Conservation (phyloP, 192 early-diverging fungal species). For the Dispira simplex region DNA sequence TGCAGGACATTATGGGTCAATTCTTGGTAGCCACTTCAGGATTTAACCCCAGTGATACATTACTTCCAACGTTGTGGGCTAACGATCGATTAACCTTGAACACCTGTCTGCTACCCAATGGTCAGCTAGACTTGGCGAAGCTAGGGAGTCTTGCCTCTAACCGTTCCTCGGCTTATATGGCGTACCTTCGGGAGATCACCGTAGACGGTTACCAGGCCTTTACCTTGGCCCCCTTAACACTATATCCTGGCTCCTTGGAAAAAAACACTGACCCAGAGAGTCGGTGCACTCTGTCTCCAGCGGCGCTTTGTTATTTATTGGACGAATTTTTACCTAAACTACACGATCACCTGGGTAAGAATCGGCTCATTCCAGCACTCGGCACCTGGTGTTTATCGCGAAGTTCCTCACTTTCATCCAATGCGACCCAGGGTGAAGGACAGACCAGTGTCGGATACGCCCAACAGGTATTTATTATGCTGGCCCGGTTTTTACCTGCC, state of each 20-base stretch:
- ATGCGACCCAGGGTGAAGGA: not conserved
- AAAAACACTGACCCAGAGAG: too few species aligned
- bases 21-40: not conserved
- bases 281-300: not conserved
- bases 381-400: constrained; percentile 2
- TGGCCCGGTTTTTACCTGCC: not conserved
- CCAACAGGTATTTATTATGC: not conserved
- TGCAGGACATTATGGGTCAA: constrained; percentile 11
- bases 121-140: not conserved
- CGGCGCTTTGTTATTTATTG: constrained; percentile 1
- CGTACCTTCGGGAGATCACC: constrained; percentile 8
- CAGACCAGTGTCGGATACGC: not conserved
- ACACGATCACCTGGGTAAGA: not conserved
- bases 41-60: not conserved
- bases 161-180: too few species aligned
- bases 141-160: too few species aligned
- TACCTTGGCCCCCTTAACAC: not conserved
- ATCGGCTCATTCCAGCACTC: not conserved
- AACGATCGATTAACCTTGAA: too few species aligned
- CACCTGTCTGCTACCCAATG: too few species aligned
- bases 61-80: not conserved
- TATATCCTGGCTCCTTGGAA: not conserved
- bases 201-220: not conserved
- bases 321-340: constrained; percentile 1
- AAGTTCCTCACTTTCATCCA: not conserved